Percentiles rank a stretch among this genome's conserved stretches.
These are phyloP conservation scores for Vitellaria paradoxa DNA, from an alignment of 179 eudicot species.

Conservation along the genomic window DNA sequence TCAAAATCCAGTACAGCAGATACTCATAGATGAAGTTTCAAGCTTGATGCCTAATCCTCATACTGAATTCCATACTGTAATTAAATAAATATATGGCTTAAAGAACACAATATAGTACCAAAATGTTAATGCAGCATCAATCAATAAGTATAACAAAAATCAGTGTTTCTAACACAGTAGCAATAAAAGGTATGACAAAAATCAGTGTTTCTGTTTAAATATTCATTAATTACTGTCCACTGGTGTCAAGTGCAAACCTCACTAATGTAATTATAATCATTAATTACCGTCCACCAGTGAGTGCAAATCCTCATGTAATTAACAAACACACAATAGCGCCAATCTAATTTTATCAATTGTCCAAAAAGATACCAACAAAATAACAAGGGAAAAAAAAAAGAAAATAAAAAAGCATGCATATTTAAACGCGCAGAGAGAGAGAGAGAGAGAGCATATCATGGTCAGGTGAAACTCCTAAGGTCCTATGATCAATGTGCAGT, in stretches of 20 bases:
- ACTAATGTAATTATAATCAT: too few relatives aligned
- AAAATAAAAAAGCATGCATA: not conserved
- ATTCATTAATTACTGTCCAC: not conserved
- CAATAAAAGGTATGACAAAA: too few relatives aligned
- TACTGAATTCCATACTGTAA: not conserved
- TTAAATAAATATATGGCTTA: not conserved
- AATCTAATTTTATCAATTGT: not conserved
- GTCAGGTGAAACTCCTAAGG: not conserved
- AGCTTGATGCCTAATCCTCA: not conserved
- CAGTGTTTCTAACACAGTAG: not conserved
- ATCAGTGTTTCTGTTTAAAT: not conserved
- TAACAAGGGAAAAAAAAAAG: not conserved
- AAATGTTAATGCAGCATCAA: not conserved
- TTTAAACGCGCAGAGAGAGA: too few relatives aligned
- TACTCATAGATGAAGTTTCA: not conserved
- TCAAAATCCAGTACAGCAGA: not conserved
- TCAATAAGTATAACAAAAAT: not conserved
- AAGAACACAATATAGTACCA: not conserved
- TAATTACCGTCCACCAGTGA: too few relatives aligned
- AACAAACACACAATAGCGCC: not conserved
- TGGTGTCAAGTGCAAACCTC: not conserved
- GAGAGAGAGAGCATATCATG: not conserved
- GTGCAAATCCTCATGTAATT: not conserved
- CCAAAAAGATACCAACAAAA: too few relatives aligned
- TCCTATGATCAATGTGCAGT: too few relatives aligned